Evolutionary conservation across 2,329 filamentous ascomycete genomes (phyloP), one percentile per base, ranked within the genome.

Genomic region (Trichoderma afroharzianum): DNA sequence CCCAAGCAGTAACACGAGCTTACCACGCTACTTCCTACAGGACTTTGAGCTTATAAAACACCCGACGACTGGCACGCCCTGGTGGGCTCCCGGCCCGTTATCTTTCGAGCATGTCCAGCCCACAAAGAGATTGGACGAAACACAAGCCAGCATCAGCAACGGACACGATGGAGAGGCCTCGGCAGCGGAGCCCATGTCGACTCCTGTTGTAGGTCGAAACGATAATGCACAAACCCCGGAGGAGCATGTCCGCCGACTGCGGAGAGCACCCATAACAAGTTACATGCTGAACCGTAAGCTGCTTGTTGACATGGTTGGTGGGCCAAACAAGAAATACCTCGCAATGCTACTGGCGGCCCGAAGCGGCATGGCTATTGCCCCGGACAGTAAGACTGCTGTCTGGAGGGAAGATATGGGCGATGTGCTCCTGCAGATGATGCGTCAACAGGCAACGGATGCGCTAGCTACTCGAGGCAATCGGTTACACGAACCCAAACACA

Each of bases 1-100:
- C 76, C 76, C 79, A 26, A 77, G 86, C 36, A 89, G 89, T 1
- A 73, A 76, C 0, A 77, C 79, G 0, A 76, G 77, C 1, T 79
- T 93, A 7, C 92, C 92, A 1, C 80, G 79, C 15, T 89, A 86
- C 76, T 91, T 93, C 77, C 81, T 93, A 5, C 87, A 92, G 69
- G 83, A 87, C 36, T 90, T 93, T 72, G 84, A 85, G 32, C 76
- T 89, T 2, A 81, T 89, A 14, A 77, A 81, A 1, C 85, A 92
- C 70, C 90, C 90, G 0, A 80, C 84, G 11, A 88, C 86, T 0
- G 77, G 79, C 0, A 75, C 81, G 2, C 82, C 85, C 0, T 92
- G 88, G 88, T 88, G 86, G 78, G 82, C 89, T 18, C 90, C 90
- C 0, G 82, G 80, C 9, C 82, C 81, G 50, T 74, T 84, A 15